Evolutionary conservation across 1,284 basidiomycete species (phyloP).

Genomic region (Coniferiporia weirii): DNA sequence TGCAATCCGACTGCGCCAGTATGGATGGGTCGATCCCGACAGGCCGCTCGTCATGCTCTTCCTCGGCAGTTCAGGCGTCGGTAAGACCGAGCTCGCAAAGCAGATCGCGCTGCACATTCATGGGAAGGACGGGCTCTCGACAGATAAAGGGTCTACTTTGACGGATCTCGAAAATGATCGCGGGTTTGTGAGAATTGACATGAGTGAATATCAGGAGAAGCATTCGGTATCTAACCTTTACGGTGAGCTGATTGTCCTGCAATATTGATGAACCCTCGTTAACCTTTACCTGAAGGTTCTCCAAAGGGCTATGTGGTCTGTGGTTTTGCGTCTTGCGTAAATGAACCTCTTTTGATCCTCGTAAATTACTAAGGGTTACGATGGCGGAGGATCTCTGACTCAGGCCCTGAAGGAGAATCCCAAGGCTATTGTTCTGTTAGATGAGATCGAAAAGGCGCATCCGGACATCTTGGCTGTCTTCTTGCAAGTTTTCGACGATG

Average conservation of each 20-base stretch:
- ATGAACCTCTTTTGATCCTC: no score
- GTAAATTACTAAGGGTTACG: constrained; percentile 7
- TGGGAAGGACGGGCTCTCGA: constrained; percentile 1
- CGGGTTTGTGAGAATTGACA: constrained; percentile 13
- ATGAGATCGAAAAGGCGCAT: constrained; percentile 14
- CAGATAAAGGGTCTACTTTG: neutral
- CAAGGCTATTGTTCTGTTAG: constrained; percentile 11
- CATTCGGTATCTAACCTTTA: constrained; percentile 11
- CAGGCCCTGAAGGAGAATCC: constrained; percentile 5
- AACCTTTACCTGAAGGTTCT: neutral
- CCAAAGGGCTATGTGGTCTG: constrained; percentile 16
- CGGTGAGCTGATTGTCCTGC: neutral
- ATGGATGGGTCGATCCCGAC: constrained; percentile 14
- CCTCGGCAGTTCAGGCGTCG: constrained; percentile 15
- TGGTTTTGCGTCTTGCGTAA: neutral
- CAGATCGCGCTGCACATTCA: constrained; percentile 10
- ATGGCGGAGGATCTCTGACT: constrained; percentile 8
- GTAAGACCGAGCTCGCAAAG: constrained; percentile 15
- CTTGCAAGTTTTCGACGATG: constrained; percentile 15
- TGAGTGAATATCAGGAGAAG: constrained; percentile 9
- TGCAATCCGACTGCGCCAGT: constrained; percentile 9
- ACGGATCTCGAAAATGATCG: constrained; percentile 3
- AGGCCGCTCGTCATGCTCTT: constrained; percentile 15
- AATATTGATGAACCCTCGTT: neutral
- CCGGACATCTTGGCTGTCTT: constrained; percentile 14